These are phyloP conservation scores for Alternaria rosae DNA, from an alignment of 2,329 filamentous ascomycete species.

Conservation along the genomic window DNA sequence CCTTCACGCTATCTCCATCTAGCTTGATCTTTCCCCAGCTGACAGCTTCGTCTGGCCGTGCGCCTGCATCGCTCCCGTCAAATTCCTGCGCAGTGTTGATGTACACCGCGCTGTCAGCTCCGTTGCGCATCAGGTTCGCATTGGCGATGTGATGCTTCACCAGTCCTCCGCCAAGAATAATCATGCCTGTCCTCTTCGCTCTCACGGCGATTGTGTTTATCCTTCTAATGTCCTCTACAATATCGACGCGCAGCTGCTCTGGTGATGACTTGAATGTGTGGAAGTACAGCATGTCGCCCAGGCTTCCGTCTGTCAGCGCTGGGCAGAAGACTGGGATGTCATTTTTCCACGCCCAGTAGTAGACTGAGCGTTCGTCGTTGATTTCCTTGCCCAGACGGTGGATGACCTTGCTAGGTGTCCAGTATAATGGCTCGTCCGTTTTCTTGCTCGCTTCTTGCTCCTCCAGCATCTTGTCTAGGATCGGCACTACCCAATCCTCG, in stretches of 20 bases:
- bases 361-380: slow-evolving; percentile 87
- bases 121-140: slow-evolving; percentile 96
- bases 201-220: slow-evolving; percentile 92
- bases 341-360: slow-evolving; percentile 98
- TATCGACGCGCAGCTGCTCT: slow-evolving; percentile 81
- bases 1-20: slow-evolving; percentile 87
- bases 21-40: slow-evolving; percentile 99
- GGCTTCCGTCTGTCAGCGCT: slow-evolving; percentile 89
- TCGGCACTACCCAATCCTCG: slow-evolving; percentile 96
- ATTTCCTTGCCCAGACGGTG: slow-evolving; percentile 91
- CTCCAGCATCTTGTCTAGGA: slow-evolving; percentile 90
- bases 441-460: slow-evolving; percentile 86
- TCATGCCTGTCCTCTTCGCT: slow-evolving; percentile 90
- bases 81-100: slow-evolving; percentile 98
- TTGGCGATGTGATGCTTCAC: slow-evolving; percentile 99
- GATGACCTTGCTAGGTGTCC: slow-evolving; percentile 95
- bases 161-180: slow-evolving; percentile 92
- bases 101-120: slow-evolving; percentile 94
- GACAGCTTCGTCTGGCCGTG: slow-evolving; percentile 92
- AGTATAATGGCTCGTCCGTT: slow-evolving; percentile 74
- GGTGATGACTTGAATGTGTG: slow-evolving; percentile 93
- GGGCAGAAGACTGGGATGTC: slow-evolving; percentile 97
- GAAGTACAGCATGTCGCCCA: slow-evolving; percentile 99
- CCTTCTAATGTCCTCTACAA: slow-evolving; percentile 89
- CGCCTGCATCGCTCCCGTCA: slow-evolving; percentile 95